Evolutionary conservation across 192 early-diverging fungal genomes (phyloP).

Genomic region (Coemansia sp.): DNA sequence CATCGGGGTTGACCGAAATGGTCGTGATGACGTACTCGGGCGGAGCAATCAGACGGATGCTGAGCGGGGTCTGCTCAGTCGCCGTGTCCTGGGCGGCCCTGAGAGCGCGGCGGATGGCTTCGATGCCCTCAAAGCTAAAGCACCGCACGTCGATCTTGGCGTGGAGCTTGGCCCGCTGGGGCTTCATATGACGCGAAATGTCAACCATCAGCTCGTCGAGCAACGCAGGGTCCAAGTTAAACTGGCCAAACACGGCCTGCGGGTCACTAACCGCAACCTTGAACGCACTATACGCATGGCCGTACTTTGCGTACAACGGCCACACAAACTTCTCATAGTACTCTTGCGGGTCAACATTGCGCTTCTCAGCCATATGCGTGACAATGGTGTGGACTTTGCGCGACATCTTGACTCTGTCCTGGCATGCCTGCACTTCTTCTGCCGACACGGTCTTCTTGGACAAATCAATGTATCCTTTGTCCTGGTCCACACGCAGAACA

Average conservation of each 20-base stretch:
- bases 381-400: slow-evolving; percentile 64
- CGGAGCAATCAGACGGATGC: slow-evolving; percentile 88
- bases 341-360: slow-evolving; percentile 75
- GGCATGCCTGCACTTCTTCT: slow-evolving; percentile 87
- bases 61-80: slow-evolving; percentile 76
- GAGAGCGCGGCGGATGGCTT: slow-evolving; percentile 91
- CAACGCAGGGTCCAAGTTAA: slow-evolving; percentile 64
- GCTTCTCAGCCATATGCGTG: slow-evolving; percentile 75
- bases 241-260: slow-evolving; percentile 80
- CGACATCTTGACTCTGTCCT: slow-evolving; percentile 92
- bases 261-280: slow-evolving; percentile 88
- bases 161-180: slow-evolving; percentile 94
- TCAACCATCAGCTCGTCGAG: slow-evolving; percentile 75
- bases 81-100: slow-evolving; percentile 80
- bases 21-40: slow-evolving; percentile 93
- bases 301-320: slow-evolving; percentile 94
- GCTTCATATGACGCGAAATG: slow-evolving; percentile 90
- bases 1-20: slow-evolving; percentile 77
- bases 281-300: slow-evolving; percentile 97
- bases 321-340: slow-evolving; percentile 85
- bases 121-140: slow-evolving; percentile 92
- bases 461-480: slow-evolving; percentile 99
- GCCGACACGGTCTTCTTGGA: slow-evolving; percentile 90
- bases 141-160: slow-evolving; percentile 94
- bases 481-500: slow-evolving; percentile 93